These are phyloP conservation scores for Onygenales sp. DNA, from an alignment of 2,329 filamentous ascomycete genomes.

Conservation along the genomic window DNA sequence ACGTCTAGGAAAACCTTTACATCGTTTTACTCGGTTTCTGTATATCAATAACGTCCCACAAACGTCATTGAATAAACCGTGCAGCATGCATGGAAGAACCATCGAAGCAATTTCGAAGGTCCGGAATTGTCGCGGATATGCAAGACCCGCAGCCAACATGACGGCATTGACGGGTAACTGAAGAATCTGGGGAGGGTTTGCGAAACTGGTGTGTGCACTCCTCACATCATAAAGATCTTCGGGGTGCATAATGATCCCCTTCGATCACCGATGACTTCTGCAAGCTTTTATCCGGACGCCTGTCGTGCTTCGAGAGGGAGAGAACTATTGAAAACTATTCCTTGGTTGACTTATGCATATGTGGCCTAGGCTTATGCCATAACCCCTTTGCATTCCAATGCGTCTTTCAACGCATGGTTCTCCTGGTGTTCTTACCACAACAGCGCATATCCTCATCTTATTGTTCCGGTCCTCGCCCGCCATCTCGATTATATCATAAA, in stretches of 20 bases:
- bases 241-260: not conserved
- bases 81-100: not conserved
- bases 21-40: not conserved
- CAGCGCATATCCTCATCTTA: no score
- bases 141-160: not conserved
- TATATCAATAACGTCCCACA: not conserved
- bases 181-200: not conserved
- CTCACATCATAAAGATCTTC: not conserved
- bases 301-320: no score
- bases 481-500: not conserved
- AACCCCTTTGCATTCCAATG: no score
- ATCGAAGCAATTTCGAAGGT: not conserved
- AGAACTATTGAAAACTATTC: no score
- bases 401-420: no score
- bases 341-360: no score
- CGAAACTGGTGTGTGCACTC: not conserved
- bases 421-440: no score
- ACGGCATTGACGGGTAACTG: not conserved
- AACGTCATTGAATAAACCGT: not conserved
- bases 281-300: not conserved
- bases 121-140: not conserved
- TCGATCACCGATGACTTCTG: not conserved
- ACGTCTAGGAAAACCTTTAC: not conserved
- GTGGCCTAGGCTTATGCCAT: no score
- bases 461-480: not conserved